Evolutionary conservation across 169 alveolate species (phyloP), one percentile per base, ranked within the genome.

Genomic region (Cytauxzoon felis): DNA sequence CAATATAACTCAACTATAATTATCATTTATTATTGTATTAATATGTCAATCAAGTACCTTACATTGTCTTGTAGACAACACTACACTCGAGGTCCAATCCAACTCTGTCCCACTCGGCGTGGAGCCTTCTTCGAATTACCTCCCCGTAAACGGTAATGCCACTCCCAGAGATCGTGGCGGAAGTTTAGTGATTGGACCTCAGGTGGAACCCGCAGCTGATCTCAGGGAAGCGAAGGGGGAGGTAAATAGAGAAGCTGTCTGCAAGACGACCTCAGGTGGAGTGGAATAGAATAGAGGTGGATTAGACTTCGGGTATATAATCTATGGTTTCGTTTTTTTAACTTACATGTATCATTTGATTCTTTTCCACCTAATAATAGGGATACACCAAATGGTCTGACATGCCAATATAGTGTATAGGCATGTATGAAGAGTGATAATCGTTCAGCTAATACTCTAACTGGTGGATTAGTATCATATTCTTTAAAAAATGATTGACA

Each of bases 321-420:
- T n/a, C 9, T n/a, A 29, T 43, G 49, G 26, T 3, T 42, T 19
- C 16, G 2, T 5, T 36, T 24, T 0, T 21, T 41, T 19, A 1
- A 0, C 78, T 26, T 65, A 85, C 84, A 71, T 49, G 72, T 69
- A 41, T 90, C 92, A 42, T 70, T 73, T 26, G 76, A 80, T 69
- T 91, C 95, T 61, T 81, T 78, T 9, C 95, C 89, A 16, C 94
- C 90, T 21, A 95, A 27, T 5, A 94, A 80, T 32, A 91, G 87
- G 26, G 97, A 78, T 24, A 95, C 83, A n/a, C 98, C 99, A 75
- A 91, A 92, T 3, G 99, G 99, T 53, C 99, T 87, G 18, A 82
- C 90, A 47, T 88, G 88, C 88, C 95, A 84, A 71, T 93, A 94
- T 24, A 93, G 67, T 2, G 98, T 94, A 66, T 84, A 91, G 27